A percentile compares a stretch with the other conserved stretches of the same genome.
These are phyloP conservation scores for Tuber microsphaerosporum DNA, from an alignment of 495 filamentous ascomycete genomes.

Conservation along the genomic window DNA sequence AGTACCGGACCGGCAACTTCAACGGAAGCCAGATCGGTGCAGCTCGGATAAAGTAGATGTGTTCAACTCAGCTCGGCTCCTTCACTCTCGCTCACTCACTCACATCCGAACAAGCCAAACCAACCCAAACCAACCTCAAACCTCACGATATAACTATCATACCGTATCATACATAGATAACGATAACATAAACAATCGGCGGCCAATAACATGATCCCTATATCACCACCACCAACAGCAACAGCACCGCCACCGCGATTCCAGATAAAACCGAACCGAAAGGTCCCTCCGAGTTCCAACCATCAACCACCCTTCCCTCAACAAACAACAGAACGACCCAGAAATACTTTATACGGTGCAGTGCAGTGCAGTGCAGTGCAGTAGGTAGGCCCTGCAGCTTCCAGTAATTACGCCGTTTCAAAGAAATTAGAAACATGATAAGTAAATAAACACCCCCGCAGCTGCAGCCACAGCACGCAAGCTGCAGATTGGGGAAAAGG, in stretches of 20 bases:
- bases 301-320: not conserved
- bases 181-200: not conserved
- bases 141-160: not conserved
- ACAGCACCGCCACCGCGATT: not conserved
- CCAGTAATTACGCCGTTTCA: not conserved
- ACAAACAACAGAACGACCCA: not conserved
- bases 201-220: not conserved
- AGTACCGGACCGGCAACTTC: not conserved
- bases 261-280: not conserved
- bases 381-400: not conserved
- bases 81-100: not conserved
- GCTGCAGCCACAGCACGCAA: not conserved
- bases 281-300: not conserved
- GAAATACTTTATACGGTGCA: not conserved
- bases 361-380: not conserved
- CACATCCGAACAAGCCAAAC: not conserved
- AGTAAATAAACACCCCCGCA: conserved; percentile 1
- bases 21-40: too few relatives aligned
- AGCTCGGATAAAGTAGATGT: too few relatives aligned
- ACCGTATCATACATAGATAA: not conserved
- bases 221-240: not conserved
- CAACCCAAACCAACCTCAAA: not conserved
- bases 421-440: not conserved
- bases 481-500: not conserved
- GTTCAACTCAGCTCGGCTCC: too few relatives aligned